These are phyloP conservation scores for Puccinia coronata DNA, from an alignment of 1,284 basidiomycete species.

Conservation along the genomic window DNA sequence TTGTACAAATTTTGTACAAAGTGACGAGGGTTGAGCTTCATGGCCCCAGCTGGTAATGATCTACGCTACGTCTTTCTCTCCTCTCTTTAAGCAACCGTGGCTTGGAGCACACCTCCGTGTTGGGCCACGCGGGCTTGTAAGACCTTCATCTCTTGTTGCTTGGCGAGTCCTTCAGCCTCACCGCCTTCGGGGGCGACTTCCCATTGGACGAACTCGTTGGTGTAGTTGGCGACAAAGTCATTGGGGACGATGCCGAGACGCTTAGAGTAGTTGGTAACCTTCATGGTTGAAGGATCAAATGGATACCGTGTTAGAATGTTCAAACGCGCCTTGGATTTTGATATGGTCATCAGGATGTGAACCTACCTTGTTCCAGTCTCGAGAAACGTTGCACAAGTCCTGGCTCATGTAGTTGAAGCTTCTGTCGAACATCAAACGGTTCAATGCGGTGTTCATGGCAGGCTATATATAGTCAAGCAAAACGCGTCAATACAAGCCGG, in stretches of 20 bases:
- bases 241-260: constrained; percentile 58
- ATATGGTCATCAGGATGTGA: too few species aligned
- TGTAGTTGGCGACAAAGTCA: constrained; percentile 59
- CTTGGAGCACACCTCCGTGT: constrained; percentile 44
- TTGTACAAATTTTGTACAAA: constrained; percentile 10
- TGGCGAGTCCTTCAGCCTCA: constrained; percentile 46
- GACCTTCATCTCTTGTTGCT: constrained; percentile 43
- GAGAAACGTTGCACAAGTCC: constrained; percentile 55
- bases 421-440: constrained; percentile 57
- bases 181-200: constrained; percentile 34
- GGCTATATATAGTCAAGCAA: constrained; percentile 49
- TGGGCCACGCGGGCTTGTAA: constrained; percentile 43
- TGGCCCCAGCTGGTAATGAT: too few species aligned
- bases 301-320: background rate
- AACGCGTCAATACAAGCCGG: background rate
- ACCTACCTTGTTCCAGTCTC: constrained; percentile 56
- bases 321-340: too few species aligned
- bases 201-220: constrained; percentile 55
- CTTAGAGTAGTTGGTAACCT: constrained; percentile 60
- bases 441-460: constrained; percentile 57
- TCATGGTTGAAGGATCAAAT: background rate
- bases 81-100: background rate
- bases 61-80: background rate
- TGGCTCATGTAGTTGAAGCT: constrained; percentile 59
- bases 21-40: background rate